Evolutionary conservation across 257 asterid genomes (phyloP).

Genomic region (Solanum dulcamara): DNA sequence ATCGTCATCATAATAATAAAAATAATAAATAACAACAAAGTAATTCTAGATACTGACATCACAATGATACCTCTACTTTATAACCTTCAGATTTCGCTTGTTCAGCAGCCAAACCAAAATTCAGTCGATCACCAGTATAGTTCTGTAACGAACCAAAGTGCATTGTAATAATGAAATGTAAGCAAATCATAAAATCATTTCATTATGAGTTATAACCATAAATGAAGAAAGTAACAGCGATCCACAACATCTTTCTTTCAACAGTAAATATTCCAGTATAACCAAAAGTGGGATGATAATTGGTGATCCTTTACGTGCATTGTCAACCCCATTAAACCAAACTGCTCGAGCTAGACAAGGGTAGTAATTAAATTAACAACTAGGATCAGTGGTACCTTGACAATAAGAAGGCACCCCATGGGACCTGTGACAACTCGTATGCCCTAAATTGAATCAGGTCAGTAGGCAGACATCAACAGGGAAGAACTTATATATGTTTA

Average conservation of each 20-base stretch:
- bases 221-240: neutral
- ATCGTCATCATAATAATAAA: neutral
- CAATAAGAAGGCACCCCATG: slow-evolving; percentile 87
- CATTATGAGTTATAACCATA: neutral
- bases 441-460: slow-evolving; percentile 39
- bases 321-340: neutral
- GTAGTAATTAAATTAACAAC: neutral
- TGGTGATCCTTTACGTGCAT: neutral
- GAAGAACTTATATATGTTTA: neutral
- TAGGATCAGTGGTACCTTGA: slow-evolving; percentile 44
- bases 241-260: neutral
- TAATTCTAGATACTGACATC: neutral
- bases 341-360: neutral
- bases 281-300: neutral
- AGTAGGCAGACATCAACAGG: neutral
- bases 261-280: neutral
- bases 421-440: slow-evolving; percentile 95
- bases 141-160: slow-evolving; percentile 39
- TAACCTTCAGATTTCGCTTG: slow-evolving; percentile 97
- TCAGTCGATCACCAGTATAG: slow-evolving; percentile 90
- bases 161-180: neutral
- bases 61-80: slow-evolving; percentile 63
- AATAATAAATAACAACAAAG: neutral
- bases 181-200: neutral
- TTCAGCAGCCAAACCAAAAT: slow-evolving; percentile 98